Conservation (phyloP, 2,329 filamentous ascomycete genomes). For the Didymella pinodella region DNA sequence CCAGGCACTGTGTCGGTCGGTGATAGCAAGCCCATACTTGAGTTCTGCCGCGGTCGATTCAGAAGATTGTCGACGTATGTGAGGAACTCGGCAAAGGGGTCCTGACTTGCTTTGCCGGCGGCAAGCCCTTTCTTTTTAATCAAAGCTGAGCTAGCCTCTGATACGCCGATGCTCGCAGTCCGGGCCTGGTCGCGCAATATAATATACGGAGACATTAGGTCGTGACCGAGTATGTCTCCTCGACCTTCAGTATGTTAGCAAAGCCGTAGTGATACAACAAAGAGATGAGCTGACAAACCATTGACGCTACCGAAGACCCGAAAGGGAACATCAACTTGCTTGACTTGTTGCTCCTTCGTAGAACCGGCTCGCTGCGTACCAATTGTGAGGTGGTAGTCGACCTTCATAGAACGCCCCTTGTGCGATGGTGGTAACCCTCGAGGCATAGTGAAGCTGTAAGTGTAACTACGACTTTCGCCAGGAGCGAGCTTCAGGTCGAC, state of each 20-base stretch:
- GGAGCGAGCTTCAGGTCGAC: constrained; percentile 88
- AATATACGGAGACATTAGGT: constrained; percentile 93
- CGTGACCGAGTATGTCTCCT: constrained; percentile 89
- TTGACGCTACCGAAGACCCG: constrained; percentile 93
- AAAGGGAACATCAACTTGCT: constrained; percentile 91
- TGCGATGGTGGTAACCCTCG: constrained; percentile 90
- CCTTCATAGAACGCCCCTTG: constrained; percentile 91
- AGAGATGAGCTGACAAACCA: constrained; percentile 51
- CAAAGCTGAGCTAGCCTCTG: constrained; percentile 24
- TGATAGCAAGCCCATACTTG: constrained; percentile 68
- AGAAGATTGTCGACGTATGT: constrained; percentile 59
- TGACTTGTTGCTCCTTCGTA: constrained; percentile 77
- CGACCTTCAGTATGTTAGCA: constrained; percentile 57
- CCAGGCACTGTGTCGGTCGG: constrained; percentile 67
- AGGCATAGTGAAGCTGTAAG: constrained; percentile 85
- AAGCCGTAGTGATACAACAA: background rate
- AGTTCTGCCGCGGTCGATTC: constrained; percentile 46
- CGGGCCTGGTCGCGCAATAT: constrained; percentile 83
- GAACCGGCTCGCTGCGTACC: constrained; percentile 88
- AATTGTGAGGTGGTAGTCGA: constrained; percentile 87
- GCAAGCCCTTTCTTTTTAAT: constrained; percentile 30
- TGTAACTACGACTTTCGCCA: constrained; percentile 86
- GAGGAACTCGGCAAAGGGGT: constrained; percentile 46
- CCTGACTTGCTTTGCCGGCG: constrained; percentile 54
- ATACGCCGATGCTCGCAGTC: constrained; percentile 48